phyloP scores from a whole-genome alignment of 495 filamentous ascomycete genomes.

The Cercophora scortea region DNA sequence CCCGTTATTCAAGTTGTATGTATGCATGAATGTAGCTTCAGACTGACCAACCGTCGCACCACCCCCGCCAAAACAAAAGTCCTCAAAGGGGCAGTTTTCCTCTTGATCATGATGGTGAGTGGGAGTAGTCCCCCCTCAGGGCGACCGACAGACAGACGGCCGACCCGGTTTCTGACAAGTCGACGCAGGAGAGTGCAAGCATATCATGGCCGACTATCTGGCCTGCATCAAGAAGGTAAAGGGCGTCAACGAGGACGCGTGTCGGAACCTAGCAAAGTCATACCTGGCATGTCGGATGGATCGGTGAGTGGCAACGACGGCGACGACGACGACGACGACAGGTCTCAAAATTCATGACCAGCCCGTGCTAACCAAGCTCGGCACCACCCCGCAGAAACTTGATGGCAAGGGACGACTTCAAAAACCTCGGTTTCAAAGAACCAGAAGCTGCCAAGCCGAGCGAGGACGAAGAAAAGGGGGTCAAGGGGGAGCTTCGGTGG shows the following conservation, averaged over 20 bases:
- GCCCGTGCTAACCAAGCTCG: slow-evolving; percentile 20
- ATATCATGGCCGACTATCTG: slow-evolving; percentile 75
- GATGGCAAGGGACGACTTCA: slow-evolving; percentile 90
- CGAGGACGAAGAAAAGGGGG: slow-evolving; percentile 20
- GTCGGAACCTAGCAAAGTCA: slow-evolving; percentile 73
- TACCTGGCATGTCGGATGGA: slow-evolving; percentile 95
- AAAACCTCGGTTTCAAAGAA: slow-evolving; percentile 72
- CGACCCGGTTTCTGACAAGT: no score
- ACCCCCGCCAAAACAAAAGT: slow-evolving; percentile 34
- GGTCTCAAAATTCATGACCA: no score
- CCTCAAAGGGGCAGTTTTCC: slow-evolving; percentile 95
- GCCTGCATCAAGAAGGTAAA: slow-evolving; percentile 71
- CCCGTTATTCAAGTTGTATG: no score
- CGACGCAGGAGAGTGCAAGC: slow-evolving; percentile 77
- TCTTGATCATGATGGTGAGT: slow-evolving; percentile 83
- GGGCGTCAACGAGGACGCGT: slow-evolving; percentile 80
- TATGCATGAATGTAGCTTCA: no score
- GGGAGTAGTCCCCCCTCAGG: neutral
- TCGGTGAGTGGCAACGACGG: slow-evolving; percentile 40
- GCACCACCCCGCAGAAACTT: slow-evolving; percentile 55
- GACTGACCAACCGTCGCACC: no score
- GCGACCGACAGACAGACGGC: no score
- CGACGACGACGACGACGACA: no score
- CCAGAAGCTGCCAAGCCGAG: slow-evolving; percentile 4
- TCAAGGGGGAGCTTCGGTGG: slow-evolving; percentile 40